These are phyloP conservation scores for Taphrina wiesneri DNA, from an alignment of 1,139 yeast species.

Conservation along the genomic window DNA sequence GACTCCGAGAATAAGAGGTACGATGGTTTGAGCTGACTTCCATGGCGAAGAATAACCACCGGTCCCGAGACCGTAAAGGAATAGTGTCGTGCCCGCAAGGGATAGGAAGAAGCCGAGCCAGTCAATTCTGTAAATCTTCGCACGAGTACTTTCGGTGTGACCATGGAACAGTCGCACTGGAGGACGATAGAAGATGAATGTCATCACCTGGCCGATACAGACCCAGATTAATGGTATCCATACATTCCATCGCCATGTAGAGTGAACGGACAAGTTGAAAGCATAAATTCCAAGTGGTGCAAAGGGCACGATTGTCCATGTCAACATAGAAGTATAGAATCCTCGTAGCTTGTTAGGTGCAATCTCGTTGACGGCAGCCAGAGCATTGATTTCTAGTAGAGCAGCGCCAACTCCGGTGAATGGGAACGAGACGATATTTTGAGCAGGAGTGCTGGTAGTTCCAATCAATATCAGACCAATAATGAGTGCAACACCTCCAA, in stretches of 20 bases:
- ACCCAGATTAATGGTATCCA: slow-evolving; percentile 31
- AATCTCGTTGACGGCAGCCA: slow-evolving; percentile 33
- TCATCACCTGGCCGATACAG: slow-evolving; percentile 25
- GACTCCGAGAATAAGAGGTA: slow-evolving; percentile 25
- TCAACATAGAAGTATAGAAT: slow-evolving; percentile 30
- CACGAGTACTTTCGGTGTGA: slow-evolving; percentile 1
- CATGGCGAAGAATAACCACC: slow-evolving; percentile 28
- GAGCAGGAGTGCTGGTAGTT: slow-evolving; percentile 15
- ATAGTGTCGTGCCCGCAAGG: slow-evolving; percentile 18
- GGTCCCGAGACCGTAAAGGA: slow-evolving; percentile 30
- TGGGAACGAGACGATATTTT: slow-evolving; percentile 20
- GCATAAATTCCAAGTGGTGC: slow-evolving; percentile 32
- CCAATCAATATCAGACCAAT: slow-evolving; percentile 29
- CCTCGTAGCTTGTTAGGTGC: slow-evolving; percentile 33
- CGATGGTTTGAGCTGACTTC: slow-evolving; percentile 27
- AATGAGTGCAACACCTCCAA: slow-evolving; percentile 30
- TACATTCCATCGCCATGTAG: slow-evolving; percentile 31
- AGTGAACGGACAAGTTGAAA: slow-evolving; percentile 16
- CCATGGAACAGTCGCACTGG: slow-evolving; percentile 29
- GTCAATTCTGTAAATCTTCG: slow-evolving; percentile 12
- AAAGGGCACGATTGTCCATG: slow-evolving; percentile 30
- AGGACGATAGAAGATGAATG: slow-evolving; percentile 31
- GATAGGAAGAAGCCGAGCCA: slow-evolving; percentile 29
- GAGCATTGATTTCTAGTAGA: slow-evolving; percentile 31
- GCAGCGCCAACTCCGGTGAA: slow-evolving; percentile 32